These are phyloP conservation scores for Vararia minispora DNA, from an alignment of 768 basidiomycete genomes.

Conservation along the genomic window DNA sequence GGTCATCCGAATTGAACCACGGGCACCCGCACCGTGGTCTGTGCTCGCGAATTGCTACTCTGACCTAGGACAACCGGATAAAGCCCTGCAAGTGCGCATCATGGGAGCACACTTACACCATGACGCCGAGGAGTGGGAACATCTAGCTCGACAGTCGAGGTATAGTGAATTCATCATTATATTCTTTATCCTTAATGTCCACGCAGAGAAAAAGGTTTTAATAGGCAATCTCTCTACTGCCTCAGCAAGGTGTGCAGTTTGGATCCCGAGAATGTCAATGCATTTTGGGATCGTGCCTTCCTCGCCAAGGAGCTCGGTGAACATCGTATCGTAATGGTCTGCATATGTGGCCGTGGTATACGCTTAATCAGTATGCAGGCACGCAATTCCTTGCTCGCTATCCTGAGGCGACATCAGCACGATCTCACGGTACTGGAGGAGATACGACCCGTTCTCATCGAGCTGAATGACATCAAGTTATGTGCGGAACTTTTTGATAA, in stretches of 20 bases:
- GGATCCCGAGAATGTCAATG: conserved; percentile 73
- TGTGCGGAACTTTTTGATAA: conserved; percentile 60
- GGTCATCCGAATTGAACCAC: conserved; percentile 88
- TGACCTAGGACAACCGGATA: conserved; percentile 55
- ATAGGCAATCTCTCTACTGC: conserved; percentile 88
- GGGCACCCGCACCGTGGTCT: conserved; percentile 74
- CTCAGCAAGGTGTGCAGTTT: conserved; percentile 72
- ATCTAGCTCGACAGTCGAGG: conserved; percentile 67
- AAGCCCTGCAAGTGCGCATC: conserved; percentile 72
- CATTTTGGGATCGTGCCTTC: conserved; percentile 82
- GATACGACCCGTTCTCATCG: conserved; percentile 65
- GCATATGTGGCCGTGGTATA: background rate
- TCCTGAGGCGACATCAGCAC: conserved; percentile 69
- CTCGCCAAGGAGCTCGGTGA: conserved; percentile 72
- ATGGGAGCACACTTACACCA: conserved; percentile 84
- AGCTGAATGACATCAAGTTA: conserved; percentile 52
- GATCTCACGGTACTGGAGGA: conserved; percentile 72
- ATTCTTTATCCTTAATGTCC: background rate
- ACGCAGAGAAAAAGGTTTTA: conserved; percentile 51
- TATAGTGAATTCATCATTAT: conserved; percentile 2
- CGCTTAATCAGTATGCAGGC: conserved; percentile 27
- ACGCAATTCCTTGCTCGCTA: conserved; percentile 49
- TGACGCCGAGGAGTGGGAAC: conserved; percentile 82
- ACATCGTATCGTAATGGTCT: conserved; percentile 39
- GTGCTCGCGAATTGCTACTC: conserved; percentile 79